Base-by-base conservation (phyloP, 495 filamentous ascomycete species). In the Aspergillus affinis region DNA sequence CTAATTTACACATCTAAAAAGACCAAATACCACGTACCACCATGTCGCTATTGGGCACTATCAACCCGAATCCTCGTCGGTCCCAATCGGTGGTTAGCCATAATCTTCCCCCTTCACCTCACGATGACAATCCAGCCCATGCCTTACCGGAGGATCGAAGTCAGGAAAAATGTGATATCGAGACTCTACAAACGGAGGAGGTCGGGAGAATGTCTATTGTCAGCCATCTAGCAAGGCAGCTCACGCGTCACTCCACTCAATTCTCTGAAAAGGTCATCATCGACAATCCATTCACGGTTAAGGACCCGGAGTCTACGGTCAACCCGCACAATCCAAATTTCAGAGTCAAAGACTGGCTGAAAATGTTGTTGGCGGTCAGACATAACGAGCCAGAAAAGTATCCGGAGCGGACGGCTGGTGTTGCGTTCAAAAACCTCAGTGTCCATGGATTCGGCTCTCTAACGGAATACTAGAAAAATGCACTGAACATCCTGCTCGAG, bases 381-480 rank as follows among this genome's bases (percentile, higher is more conserved):
- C 60, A 61, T 32, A 65, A 61, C 12, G 71, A 72, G 48, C 51
- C 60, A 9, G 59, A 64, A 46, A 64, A 57, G 4, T 69, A 72
- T 45, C 66, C 64, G 29, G 54, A 58, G 1, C 50, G 54, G 18
- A 71, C 62, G 2, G 61, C 77, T 17, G 61, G 57, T 10, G 36
- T 63, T 26, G 65, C 75, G 1, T 82, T 79, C 64, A 83, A 81
- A 65, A 84, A 90, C 64, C 75, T 94, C 58, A 89, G 82, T 59
- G 86, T 91, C 19, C 86, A 91, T 72, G 90, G 90, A 26, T 93
- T 86, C 67, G 90, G 90, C 21, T 83, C 81, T 51, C 76, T 87
- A 1, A 90, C 89, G 1, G 90, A 93, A 71, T 93, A 90, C 67
- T 90, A 94, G 69, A 93, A 92, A 76, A 85, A 89, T 72, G 85